Conservation (phyloP, 208 protist species). For the Trypanosoma congolense region DNA sequence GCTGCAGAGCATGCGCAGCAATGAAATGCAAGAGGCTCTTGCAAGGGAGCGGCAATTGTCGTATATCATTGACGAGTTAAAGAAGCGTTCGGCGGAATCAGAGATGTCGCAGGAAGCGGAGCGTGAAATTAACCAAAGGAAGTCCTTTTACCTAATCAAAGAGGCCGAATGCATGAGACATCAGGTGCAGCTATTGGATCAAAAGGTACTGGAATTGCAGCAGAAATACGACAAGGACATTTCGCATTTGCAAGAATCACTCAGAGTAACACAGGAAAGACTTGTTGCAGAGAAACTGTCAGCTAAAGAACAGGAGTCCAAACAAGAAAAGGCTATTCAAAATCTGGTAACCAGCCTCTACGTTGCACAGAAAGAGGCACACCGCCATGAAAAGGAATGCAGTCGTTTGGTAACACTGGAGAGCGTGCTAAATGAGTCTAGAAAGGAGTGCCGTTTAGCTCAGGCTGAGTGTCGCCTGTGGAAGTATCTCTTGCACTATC, state of each 20-base stretch:
- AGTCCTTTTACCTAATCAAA: slow-evolving; percentile 21
- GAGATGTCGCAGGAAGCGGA: slow-evolving; percentile 10
- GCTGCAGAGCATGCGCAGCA: slow-evolving; percentile 16
- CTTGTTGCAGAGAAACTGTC: slow-evolving; percentile 6
- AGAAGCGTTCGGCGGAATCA: slow-evolving; percentile 9
- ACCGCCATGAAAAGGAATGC: slow-evolving; percentile 7
- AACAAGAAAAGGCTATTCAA: slow-evolving; percentile 12
- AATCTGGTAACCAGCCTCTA: slow-evolving; percentile 14
- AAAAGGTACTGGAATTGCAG: not conserved
- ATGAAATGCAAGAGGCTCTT: slow-evolving; percentile 21
- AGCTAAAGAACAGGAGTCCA: slow-evolving; percentile 2
- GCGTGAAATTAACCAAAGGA: slow-evolving; percentile 9
- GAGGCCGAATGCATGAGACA: slow-evolving; percentile 15
- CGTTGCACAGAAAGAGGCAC: slow-evolving; percentile 10
- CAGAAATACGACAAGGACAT: slow-evolving; percentile 2
- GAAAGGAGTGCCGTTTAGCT: not conserved
- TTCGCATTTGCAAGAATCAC: not conserved
- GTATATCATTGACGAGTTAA: slow-evolving; percentile 12
- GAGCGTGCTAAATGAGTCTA: not conserved
- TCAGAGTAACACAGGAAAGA: not conserved
- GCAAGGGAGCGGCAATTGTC: slow-evolving; percentile 18
- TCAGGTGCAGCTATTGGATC: slow-evolving; percentile 9
- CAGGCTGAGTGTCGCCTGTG: slow-evolving; percentile 7
- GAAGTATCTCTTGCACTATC: slow-evolving; percentile 5
- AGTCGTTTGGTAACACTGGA: slow-evolving; percentile 8